phyloP scores from a whole-genome alignment of 352 stramenopile genomes.

The Pythium myriotylum region DNA sequence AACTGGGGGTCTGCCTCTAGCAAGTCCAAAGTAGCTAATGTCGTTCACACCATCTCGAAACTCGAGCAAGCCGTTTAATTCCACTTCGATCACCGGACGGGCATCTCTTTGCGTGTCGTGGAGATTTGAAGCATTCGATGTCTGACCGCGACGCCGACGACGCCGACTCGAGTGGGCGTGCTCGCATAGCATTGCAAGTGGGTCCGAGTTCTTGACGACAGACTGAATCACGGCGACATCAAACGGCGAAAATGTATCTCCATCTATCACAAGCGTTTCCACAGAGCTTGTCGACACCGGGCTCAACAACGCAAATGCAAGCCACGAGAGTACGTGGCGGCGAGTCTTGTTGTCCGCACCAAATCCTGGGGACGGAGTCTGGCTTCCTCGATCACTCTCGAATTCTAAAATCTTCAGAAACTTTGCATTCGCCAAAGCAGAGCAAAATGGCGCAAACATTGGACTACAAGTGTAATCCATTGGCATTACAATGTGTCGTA shows the following conservation, averaged over 20 bases:
- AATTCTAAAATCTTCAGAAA: background rate
- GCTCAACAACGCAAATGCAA: slow-evolving; percentile 12
- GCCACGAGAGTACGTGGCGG: slow-evolving; percentile 7
- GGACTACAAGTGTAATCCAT: background rate
- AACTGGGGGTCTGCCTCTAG: background rate
- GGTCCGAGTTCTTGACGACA: background rate
- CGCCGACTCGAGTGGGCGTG: background rate
- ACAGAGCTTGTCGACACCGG: background rate
- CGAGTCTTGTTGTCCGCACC: background rate
- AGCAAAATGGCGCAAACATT: slow-evolving; percentile 11
- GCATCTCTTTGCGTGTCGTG: background rate
- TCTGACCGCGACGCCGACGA: background rate
- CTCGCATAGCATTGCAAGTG: background rate
- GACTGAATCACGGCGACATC: slow-evolving; percentile 1
- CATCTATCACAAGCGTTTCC: background rate
- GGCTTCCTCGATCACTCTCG: background rate
- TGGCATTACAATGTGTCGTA: background rate
- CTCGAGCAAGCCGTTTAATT: background rate
- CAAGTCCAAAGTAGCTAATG: slow-evolving; percentile 1
- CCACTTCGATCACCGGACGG: background rate
- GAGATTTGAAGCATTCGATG: background rate
- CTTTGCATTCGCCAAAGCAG: background rate
- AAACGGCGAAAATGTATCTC: background rate
- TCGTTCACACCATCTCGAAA: background rate
- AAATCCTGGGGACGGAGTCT: background rate